These are phyloP conservation scores for Gossypium aridum DNA, from an alignment of 441 rosid genomes.

Conservation along the genomic window DNA sequence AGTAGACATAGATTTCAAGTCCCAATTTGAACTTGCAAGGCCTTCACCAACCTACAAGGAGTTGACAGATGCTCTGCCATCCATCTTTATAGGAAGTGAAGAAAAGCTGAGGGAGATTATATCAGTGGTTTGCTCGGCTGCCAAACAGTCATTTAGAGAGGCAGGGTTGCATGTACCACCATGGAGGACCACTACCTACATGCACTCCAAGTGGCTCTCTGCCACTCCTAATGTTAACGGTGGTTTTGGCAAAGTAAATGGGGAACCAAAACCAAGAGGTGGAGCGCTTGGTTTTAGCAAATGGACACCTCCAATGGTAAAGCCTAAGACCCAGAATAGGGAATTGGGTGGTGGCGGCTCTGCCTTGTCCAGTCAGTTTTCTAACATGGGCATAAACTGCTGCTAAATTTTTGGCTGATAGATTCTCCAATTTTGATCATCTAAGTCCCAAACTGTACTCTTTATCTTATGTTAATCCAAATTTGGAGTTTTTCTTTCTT, in stretches of 20 bases:
- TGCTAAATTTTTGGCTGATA: slow-evolving; percentile 21
- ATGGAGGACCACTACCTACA: slow-evolving; percentile 42
- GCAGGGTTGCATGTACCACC: slow-evolving; percentile 48
- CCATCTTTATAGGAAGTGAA: slow-evolving; percentile 35
- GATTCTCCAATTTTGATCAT: slow-evolving; percentile 16
- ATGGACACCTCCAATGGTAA: slow-evolving; percentile 28
- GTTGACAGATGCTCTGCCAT: slow-evolving; percentile 31
- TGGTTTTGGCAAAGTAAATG: neutral
- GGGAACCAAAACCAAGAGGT: slow-evolving; percentile 16
- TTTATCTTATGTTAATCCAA: neutral
- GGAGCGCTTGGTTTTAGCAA: slow-evolving; percentile 5
- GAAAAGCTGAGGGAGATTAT: slow-evolving; percentile 38
- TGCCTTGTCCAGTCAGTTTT: slow-evolving; percentile 41
- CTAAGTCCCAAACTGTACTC: neutral
- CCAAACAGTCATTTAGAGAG: slow-evolving; percentile 44
- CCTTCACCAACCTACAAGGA: slow-evolving; percentile 34
- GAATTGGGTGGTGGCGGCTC: slow-evolving; percentile 26
- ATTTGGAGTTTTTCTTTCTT: neutral
- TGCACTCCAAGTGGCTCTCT: slow-evolving; percentile 60
- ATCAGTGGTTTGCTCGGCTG: slow-evolving; percentile 40
- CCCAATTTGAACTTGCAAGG: slow-evolving; percentile 49
- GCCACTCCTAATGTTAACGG: neutral
- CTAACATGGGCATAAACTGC: slow-evolving; percentile 39
- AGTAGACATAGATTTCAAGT: slow-evolving; percentile 45
- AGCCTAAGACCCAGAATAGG: slow-evolving; percentile 11